Evolutionary conservation across 2,329 filamentous ascomycete genomes (phyloP).

Genomic region (Rhinocladiella mackenziei): DNA sequence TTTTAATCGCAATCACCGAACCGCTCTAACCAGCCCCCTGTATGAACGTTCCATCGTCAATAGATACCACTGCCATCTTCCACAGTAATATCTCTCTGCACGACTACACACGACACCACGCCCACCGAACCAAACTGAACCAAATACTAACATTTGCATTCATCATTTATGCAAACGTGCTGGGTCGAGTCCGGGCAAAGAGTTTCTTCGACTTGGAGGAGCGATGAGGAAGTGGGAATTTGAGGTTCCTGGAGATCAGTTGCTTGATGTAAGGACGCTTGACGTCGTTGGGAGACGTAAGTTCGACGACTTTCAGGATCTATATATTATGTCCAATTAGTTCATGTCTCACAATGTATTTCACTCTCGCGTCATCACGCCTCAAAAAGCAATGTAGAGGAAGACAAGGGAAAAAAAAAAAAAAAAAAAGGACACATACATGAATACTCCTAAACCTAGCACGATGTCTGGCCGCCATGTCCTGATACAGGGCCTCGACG

Average conservation of each 20-base stretch:
- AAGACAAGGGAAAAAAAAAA: neutral
- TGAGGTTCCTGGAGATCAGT: slow-evolving; percentile 88
- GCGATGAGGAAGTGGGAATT: slow-evolving; percentile 98
- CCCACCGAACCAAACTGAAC: too few species aligned
- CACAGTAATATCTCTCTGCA: too few species aligned
- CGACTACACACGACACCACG: too few species aligned
- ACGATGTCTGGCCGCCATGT: slow-evolving; percentile 99
- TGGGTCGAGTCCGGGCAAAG: slow-evolving; percentile 87
- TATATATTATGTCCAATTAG: slow-evolving; percentile 38
- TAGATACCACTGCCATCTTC: too few species aligned
- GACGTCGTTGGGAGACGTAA: slow-evolving; percentile 90
- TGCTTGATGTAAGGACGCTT: slow-evolving; percentile 99
- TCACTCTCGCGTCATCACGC: too few species aligned
- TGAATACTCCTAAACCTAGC: slow-evolving; percentile 97
- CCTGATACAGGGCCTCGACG: slow-evolving; percentile 95
- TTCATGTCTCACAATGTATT: neutral
- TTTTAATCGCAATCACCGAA: too few species aligned
- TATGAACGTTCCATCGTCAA: too few species aligned
- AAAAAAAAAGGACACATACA: slow-evolving; percentile 57
- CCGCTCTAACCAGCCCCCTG: too few species aligned
- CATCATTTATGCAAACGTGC: slow-evolving; percentile 86
- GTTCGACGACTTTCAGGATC: slow-evolving; percentile 97
- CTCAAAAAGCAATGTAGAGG: too few species aligned
- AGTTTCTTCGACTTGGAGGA: slow-evolving; percentile 83
- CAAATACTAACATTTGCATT: neutral